A percentile compares a stretch with the other conserved stretches of the same genome.
These are phyloP conservation scores for Tolypocladium tropicale DNA, from an alignment of 2,329 filamentous ascomycete species.

Conservation along the genomic window DNA sequence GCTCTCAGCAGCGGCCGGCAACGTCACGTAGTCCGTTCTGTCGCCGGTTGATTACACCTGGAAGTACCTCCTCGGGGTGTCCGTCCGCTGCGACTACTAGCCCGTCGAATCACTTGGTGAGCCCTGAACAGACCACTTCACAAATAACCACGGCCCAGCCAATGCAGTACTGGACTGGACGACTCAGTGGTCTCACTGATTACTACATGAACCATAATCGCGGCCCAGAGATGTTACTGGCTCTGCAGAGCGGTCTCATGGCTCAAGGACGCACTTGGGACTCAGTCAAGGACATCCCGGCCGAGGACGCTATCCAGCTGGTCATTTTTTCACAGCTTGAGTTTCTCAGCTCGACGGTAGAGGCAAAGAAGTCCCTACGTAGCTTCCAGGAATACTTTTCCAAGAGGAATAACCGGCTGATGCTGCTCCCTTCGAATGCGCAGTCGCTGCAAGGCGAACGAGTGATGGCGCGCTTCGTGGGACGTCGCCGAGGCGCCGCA, in stretches of 20 bases:
- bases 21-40: background rate
- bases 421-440: constrained; percentile 28
- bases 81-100: background rate
- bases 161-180: constrained; percentile 50
- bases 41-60: background rate
- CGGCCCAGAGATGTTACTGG: constrained; percentile 11
- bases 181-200: constrained; percentile 30
- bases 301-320: constrained; percentile 30
- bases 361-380: constrained; percentile 36
- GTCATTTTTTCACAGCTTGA: constrained; percentile 38
- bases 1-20: background rate
- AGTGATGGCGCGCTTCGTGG: constrained; percentile 18
- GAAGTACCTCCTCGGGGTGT: constrained; percentile 1
- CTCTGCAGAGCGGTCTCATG: constrained; percentile 39
- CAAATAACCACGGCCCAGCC: constrained; percentile 32
- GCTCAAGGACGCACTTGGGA: constrained; percentile 15
- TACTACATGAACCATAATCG: background rate
- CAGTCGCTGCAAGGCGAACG: constrained; percentile 17
- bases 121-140: constrained; percentile 11
- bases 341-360: constrained; percentile 32
- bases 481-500: constrained; percentile 1
- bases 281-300: background rate
- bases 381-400: constrained; percentile 41
- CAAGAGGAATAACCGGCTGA: constrained; percentile 22
- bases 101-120: constrained; percentile 1